Evolutionary conservation across 1,139 yeast species (phyloP).

Genomic region (Suhomyces panamericanus): DNA sequence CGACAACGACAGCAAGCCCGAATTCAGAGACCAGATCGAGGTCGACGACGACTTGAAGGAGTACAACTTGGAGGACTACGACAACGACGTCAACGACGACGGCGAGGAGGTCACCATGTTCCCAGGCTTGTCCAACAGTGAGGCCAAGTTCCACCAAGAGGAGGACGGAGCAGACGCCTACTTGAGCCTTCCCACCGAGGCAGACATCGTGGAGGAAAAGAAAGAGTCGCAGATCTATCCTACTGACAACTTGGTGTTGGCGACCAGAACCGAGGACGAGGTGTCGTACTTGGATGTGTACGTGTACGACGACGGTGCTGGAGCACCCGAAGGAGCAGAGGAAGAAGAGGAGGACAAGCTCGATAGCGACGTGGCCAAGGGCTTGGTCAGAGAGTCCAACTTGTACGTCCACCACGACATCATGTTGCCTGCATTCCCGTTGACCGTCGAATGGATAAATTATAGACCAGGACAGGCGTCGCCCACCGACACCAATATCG

Average conservation of each 20-base stretch:
- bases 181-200: conserved; percentile 68
- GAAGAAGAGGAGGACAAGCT: conserved; percentile 62
- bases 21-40: conserved; percentile 54
- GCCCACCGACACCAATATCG: conserved; percentile 49
- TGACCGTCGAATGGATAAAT: conserved; percentile 94
- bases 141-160: conserved; percentile 51
- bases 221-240: conserved; percentile 85
- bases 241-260: conserved; percentile 83
- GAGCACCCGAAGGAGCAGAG: conserved; percentile 61
- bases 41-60: conserved; percentile 84
- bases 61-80: conserved; percentile 83
- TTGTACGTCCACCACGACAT: conserved; percentile 94
- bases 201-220: conserved; percentile 68
- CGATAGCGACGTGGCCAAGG: conserved; percentile 67
- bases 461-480: conserved; percentile 54
- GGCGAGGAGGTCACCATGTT: conserved; percentile 61
- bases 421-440: conserved; percentile 95
- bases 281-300: conserved; percentile 89
- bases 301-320: conserved; percentile 93
- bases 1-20: conserved; percentile 17
- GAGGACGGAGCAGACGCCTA: conserved; percentile 71
- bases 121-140: conserved; percentile 61
- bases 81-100: conserved; percentile 56
- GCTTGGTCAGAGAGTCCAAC: conserved; percentile 68
- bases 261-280: conserved; percentile 96